Base-by-base conservation (phyloP, 305 asterid species). In the Coffea humblotiana region DNA sequence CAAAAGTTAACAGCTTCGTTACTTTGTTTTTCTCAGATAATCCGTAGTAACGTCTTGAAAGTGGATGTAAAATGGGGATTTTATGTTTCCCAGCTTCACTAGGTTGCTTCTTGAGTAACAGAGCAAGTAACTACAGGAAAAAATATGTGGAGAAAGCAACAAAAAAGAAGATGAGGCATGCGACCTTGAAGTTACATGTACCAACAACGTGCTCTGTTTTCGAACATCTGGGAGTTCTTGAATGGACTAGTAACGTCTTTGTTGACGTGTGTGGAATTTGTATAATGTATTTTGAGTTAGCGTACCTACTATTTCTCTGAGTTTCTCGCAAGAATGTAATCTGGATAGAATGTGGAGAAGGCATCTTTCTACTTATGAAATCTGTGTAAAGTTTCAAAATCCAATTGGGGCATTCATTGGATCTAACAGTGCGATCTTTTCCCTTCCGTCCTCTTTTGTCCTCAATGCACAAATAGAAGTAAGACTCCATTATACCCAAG, bases 171-270 rank as follows among this genome's bases (percentile, higher is more conserved):
- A 23, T 19, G 61, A 40, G 51, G 43, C 25, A n/a, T n/a, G 32
- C 25, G 56, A 25, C 25, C 48, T 49, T 18, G 63, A 10, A 3
- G 29, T 69, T 18, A n/a, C 52, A 18, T 40, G 21, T 19, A 40
- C 1, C 48, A 43, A 32, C 32, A 21, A 37, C 23, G 67, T 61
- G 21, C 11, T 35, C 13, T 35, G 77, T 54, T 54, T 25, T 18
- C 77, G 0, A 74, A 25, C 48, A 13, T 29, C 27, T 58, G 23
- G 13, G 19, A 10, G 43, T 74, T 37, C 66, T 61, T n/a, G 15
- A 21, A 37, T 68, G 51, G 37, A 56, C 78, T 45, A 37, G 71
- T 60, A 23, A 76, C 49, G 23, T n/a, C 72, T 63, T 32, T 76
- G 29, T 48, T 49, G 15, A 14, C 8, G 48, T 43, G 21, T 32